A percentile compares a stretch with the other conserved stretches of the same genome.
phyloP scores from a whole-genome alignment of 2,329 filamentous ascomycete genomes.

The Monosporascus ibericus region DNA sequence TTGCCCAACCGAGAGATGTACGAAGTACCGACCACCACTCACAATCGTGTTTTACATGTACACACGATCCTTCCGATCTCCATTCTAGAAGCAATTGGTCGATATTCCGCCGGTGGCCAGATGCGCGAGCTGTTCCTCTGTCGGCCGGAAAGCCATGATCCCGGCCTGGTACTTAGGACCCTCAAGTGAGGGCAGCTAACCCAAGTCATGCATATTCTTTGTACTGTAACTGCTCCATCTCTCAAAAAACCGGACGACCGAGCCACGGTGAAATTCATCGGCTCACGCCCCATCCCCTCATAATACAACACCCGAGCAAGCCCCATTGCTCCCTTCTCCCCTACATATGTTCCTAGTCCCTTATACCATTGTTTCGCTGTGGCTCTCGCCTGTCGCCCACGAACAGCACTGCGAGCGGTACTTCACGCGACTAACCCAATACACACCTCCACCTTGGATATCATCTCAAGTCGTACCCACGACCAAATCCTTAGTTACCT shows the following conservation, averaged over 20 bases:
- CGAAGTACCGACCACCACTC: background rate
- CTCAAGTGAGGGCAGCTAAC: background rate
- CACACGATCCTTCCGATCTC: background rate
- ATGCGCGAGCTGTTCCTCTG: background rate
- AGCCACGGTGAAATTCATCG: background rate
- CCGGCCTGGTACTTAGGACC: background rate
- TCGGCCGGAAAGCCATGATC: background rate
- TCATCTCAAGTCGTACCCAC: slow-evolving; percentile 6
- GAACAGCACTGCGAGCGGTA: background rate
- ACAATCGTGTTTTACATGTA: background rate
- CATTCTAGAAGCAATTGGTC: background rate
- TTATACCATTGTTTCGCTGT: background rate
- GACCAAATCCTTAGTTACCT: slow-evolving; percentile 5
- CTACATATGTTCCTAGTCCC: background rate
- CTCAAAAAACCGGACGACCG: too few relatives aligned
- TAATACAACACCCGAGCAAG: background rate
- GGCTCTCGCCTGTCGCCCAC: background rate
- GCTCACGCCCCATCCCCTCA: background rate
- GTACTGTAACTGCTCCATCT: background rate
- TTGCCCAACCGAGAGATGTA: background rate
- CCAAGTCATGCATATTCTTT: background rate
- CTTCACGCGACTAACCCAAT: background rate
- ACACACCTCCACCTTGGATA: slow-evolving; percentile 2
- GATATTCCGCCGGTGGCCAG: background rate
- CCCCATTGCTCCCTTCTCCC: background rate